Conservation (phyloP, 2,329 filamentous ascomycete species). For the Talaromyces sp. region DNA sequence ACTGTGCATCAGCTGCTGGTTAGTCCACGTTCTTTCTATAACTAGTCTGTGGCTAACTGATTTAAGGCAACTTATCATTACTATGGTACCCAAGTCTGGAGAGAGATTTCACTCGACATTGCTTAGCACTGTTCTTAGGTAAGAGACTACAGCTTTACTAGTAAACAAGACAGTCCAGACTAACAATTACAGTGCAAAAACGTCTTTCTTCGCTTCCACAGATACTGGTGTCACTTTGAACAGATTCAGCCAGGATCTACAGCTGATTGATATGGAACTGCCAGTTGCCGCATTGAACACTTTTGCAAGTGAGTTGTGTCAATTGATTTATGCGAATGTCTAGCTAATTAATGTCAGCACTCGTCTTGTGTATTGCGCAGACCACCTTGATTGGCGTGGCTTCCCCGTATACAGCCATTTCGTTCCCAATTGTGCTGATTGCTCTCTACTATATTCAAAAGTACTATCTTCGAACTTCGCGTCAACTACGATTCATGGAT, state of each 20-base stretch:
- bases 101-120: constrained; percentile 46
- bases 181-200: constrained; percentile 29
- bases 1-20: constrained; percentile 36
- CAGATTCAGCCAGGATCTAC: constrained; percentile 43
- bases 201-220: constrained; percentile 40
- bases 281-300: constrained; percentile 39
- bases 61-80: constrained; percentile 46
- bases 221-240: constrained; percentile 41
- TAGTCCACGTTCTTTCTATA: constrained; percentile 2
- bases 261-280: constrained; percentile 42
- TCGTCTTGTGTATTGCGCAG: constrained; percentile 39
- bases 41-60: neutral
- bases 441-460: constrained; percentile 50
- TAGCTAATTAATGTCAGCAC: constrained; percentile 10
- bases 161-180: constrained; percentile 14
- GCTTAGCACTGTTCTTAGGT: constrained; percentile 46
- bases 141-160: neutral
- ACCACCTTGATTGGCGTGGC: constrained; percentile 47
- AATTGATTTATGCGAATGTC: neutral
- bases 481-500: constrained; percentile 57
- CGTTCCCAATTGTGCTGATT: constrained; percentile 47
- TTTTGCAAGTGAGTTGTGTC: constrained; percentile 28
- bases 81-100: constrained; percentile 51
- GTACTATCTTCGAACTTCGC: constrained; percentile 56
- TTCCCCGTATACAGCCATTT: constrained; percentile 45